Base-by-base conservation (phyloP, 805 yeast genomes). In the Scheffersomyces ergatensis region DNA sequence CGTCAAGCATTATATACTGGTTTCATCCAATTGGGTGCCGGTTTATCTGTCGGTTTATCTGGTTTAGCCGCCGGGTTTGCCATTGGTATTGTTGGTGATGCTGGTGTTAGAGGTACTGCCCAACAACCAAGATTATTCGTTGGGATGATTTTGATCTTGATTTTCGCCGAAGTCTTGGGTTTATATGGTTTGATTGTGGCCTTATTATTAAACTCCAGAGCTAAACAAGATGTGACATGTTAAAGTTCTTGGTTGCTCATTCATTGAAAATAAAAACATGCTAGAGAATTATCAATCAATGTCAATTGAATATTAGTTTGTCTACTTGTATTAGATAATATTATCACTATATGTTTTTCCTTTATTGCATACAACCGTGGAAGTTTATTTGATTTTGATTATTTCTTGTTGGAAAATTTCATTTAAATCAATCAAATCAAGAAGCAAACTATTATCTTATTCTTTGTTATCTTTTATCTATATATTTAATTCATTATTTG, bases 31-130 rank as follows among this genome's bases (percentile, higher is more conserved):
- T 77, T 92, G 60, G 98, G 97, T 72, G 96, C 97, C 44, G 99
- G 99, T 68, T 78, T 92, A 58, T 86, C 97, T 38, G 99, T 92
- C 53, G 99, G 99, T 62, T 78, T 92, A 55, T 85, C 96, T 48
- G 97, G 98, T 67, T 78, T 92, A 63, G 97, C 98, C 62, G 97
- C 97, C 51, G 99, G 99, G 55, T 92, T 89, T 62, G 97, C 99
- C 67, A 92, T 92, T 73, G 99, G 99, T 74, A 92, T 92, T 54
- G 99, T 92, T 54, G 99, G 99, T 68, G 99, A 92, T 67, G 97
- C 96, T 44, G 99, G 99, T 79, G 98, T 92, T 44, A 87, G 98
- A 77, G 96, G 97, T 71, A 84, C 90, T 53, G 93, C 96, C 49
- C 97, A 90, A 70, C 99, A 92, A 74, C 97, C 97, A 65, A 86